Conservation (phyloP, 345 rosid genomes). For the Anacardium occidentale region DNA sequence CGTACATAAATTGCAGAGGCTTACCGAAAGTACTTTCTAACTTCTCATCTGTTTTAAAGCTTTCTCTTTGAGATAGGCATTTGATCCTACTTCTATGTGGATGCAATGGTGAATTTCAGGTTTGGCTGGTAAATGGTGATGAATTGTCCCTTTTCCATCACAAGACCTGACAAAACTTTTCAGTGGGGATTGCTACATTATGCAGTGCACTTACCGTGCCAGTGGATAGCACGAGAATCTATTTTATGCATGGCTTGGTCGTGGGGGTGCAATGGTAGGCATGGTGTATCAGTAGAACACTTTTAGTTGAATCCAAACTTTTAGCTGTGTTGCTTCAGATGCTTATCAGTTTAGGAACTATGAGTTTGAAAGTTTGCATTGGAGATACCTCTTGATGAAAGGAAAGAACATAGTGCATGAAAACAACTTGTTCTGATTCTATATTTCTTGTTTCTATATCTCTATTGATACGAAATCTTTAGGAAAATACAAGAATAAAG, state of each 20-base stretch:
- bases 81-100: neutral
- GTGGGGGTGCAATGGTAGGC: conserved; percentile 56
- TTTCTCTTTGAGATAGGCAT: neutral
- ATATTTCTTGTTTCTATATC: neutral
- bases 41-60: neutral
- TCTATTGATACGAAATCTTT: neutral
- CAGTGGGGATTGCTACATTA: conserved; percentile 75
- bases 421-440: neutral
- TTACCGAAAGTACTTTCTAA: conserved; percentile 49
- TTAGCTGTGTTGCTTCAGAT: neutral
- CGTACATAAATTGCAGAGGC: conserved; percentile 54
- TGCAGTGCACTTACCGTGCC: conserved; percentile 56
- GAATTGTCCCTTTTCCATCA: conserved; percentile 51
- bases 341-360: neutral
- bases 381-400: neutral
- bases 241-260: conserved; percentile 75
- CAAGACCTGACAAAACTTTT: conserved; percentile 65
- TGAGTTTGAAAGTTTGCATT: neutral
- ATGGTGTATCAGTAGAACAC: neutral
- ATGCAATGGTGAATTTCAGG: conserved; percentile 44
- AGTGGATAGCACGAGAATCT: conserved; percentile 54
- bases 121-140: conserved; percentile 64
- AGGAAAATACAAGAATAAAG: neutral
- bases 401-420: neutral
- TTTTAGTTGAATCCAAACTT: neutral